Conservation (phyloP, 768 basidiomycete genomes). For the Naematelia aurantialba region DNA sequence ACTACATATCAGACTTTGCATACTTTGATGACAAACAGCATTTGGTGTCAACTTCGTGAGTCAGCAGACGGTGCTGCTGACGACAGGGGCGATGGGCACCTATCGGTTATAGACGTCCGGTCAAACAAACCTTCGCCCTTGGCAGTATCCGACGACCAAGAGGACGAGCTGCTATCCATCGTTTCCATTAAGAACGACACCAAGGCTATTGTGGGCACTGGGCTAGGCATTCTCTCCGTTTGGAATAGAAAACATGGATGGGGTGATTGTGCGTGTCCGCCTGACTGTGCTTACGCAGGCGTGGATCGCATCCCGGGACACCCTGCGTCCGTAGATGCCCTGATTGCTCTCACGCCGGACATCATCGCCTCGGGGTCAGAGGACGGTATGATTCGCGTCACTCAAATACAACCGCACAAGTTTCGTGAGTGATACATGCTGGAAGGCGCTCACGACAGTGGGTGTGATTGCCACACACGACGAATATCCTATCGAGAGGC, state of each 20-base stretch:
- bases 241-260: slow-evolving; percentile 85
- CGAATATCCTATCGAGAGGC: slow-evolving; percentile 84
- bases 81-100: slow-evolving; percentile 79
- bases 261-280: slow-evolving; percentile 63
- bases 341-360: slow-evolving; percentile 67
- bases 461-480: slow-evolving; percentile 90
- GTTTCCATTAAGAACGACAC: slow-evolving; percentile 78
- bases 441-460: slow-evolving; percentile 49
- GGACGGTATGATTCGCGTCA: slow-evolving; percentile 81
- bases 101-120: slow-evolving; percentile 87
- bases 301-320: slow-evolving; percentile 58
- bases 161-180: slow-evolving; percentile 85
- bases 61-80: background rate
- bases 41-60: slow-evolving; percentile 80
- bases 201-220: slow-evolving; percentile 84
- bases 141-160: slow-evolving; percentile 89
- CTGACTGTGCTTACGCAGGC: slow-evolving; percentile 11
- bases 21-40: slow-evolving; percentile 81
- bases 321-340: slow-evolving; percentile 82
- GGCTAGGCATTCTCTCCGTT: slow-evolving; percentile 79
- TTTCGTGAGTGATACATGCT: slow-evolving; percentile 51
- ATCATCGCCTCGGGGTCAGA: slow-evolving; percentile 85
- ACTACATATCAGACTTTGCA: slow-evolving; percentile 88
- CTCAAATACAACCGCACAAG: slow-evolving; percentile 82
- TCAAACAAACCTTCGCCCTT: slow-evolving; percentile 72